Base-by-base conservation (phyloP, 805 yeast genomes). In the Hagleromyces aurorensis region DNA sequence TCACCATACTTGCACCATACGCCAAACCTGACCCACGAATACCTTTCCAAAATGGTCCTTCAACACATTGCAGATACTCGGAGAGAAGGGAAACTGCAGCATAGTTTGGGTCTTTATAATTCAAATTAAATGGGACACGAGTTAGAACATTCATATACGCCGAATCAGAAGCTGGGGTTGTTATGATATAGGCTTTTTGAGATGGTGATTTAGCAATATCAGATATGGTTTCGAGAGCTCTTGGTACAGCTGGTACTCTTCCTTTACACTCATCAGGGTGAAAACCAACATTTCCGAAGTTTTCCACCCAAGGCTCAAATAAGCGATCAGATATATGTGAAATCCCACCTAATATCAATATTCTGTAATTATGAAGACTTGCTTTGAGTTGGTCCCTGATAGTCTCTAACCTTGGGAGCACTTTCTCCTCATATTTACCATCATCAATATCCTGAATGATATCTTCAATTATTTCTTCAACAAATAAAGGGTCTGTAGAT, bases 31-130 rank as follows among this genome's bases (percentile, higher is more conserved):
- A 70, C 22, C 98, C 98, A 58, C 98, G 72, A 19, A 91, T 82
- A 33, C 93, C 95, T 46, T 84, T 72, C 96, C 97, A 89, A 40
- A 89, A 78, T 19, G 97, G 98, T 3, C 98, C 98, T 55, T 91
- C 98, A 12, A 84, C 85, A 20, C 85, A 80, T 41, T 78, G 81
- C 33, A 91, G 62, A 45, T 76, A 80, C 32, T 81, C 86, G 5
- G 79, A 68, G 5, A 86, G 83, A 16, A 87, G 66, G 0, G 78
- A 69, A 22, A 89, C 65, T 15, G 77, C 78, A 29, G 80, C 75
- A 17, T 76, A 63, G 43, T 87, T 95, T 13, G 64, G 61, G 27
- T 74, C 66, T 9, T 54, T 44, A 41, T 69, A 75, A 33, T 52
- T 36, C 33, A 51, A 28, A 30, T 48, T 28, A 12, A 48, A 44